A percentile compares a stretch with the other conserved stretches of the same genome.
Conservation (phyloP, 495 filamentous ascomycete genomes). For the Podospora tetraspora region DNA sequence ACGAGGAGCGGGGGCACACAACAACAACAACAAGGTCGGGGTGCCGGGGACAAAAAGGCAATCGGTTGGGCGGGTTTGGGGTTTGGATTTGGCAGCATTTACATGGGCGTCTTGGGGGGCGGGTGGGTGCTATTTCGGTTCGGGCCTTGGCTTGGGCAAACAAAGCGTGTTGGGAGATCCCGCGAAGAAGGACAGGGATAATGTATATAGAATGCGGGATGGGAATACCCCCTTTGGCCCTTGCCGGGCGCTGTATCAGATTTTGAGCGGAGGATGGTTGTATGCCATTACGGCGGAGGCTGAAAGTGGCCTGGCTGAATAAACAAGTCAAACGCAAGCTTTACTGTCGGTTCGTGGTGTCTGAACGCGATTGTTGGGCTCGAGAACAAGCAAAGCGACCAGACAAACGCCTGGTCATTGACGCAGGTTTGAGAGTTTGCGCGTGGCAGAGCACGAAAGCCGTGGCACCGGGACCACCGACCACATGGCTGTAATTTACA, state of each 20-base stretch:
- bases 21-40: neutral
- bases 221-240: neutral
- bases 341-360: neutral
- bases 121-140: neutral
- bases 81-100: constrained; percentile 18
- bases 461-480: neutral
- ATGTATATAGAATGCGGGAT: constrained; percentile 18
- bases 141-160: neutral
- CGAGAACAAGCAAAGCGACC: too few species aligned
- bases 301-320: neutral
- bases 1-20: neutral
- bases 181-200: neutral
- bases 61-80: neutral
- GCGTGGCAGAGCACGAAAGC: neutral
- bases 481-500: neutral
- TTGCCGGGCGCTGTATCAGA: constrained; percentile 4
- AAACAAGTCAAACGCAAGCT: neutral
- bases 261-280: neutral
- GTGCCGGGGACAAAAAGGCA: neutral
- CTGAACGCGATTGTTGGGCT: neutral
- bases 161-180: neutral
- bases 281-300: neutral
- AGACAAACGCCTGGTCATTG: neutral
- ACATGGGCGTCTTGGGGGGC: constrained; percentile 13
- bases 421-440: neutral